phyloP scores from a whole-genome alignment of 106 monocot genomes.

The Acanthochlamys bracteata region DNA sequence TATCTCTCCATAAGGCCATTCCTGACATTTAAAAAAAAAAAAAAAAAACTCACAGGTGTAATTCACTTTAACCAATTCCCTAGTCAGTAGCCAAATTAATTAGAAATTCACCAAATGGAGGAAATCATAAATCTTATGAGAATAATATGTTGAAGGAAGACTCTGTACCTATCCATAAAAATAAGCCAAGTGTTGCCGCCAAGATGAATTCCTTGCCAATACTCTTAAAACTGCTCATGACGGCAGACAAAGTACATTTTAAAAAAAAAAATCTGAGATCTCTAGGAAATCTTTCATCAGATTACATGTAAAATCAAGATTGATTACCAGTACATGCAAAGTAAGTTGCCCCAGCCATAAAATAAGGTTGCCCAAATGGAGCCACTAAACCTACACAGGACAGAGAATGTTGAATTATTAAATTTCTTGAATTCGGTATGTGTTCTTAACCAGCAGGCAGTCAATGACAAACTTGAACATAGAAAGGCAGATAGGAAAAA shows the following conservation, averaged over 20 bases:
- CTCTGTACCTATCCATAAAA: conserved; percentile 52
- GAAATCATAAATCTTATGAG: not conserved
- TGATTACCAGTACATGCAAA: conserved; percentile 65
- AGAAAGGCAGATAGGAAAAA: not conserved
- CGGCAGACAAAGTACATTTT: not conserved
- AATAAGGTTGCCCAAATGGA: conserved; percentile 59
- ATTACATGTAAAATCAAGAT: not conserved
- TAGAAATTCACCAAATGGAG: not conserved
- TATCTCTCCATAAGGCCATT: conserved; percentile 52
- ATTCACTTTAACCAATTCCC: not conserved
- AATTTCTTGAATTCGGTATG: not conserved
- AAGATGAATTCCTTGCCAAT: conserved; percentile 52
- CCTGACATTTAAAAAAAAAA: conserved; percentile 16
- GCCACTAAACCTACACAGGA: conserved; percentile 57
- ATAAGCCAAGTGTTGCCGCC: conserved; percentile 39
- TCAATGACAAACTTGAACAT: not conserved
- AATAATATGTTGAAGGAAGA: not conserved
- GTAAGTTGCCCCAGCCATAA: conserved; percentile 65
- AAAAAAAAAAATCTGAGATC: not conserved
- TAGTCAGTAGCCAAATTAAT: not conserved
- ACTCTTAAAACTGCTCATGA: conserved; percentile 41
- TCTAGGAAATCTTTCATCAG: too few species aligned
- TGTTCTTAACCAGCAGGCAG: not conserved
- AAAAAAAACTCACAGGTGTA: not conserved
- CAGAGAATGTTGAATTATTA: not conserved